Evolutionary conservation across 176 grass and related monocot genomes (phyloP).

Genomic region (Juncus inflexus): DNA sequence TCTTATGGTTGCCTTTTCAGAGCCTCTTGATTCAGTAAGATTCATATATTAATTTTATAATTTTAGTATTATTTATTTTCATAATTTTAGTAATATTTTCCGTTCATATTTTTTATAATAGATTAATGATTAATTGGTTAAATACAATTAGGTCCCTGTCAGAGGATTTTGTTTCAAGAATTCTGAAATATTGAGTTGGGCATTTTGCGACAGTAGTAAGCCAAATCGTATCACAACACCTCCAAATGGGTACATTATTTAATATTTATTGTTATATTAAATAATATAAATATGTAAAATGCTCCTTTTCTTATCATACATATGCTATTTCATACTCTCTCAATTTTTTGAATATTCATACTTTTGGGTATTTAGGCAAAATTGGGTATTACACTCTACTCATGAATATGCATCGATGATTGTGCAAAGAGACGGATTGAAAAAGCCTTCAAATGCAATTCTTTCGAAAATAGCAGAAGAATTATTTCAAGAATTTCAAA

Average conservation of each 20-base stretch:
- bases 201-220: slow-evolving; percentile 81
- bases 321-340: too few species aligned
- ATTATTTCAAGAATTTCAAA: slow-evolving; percentile 73
- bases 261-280: neutral
- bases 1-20: slow-evolving; percentile 90
- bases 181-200: slow-evolving; percentile 70
- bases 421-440: slow-evolving; percentile 47
- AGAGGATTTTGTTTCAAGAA: slow-evolving; percentile 92
- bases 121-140: slow-evolving; percentile 24
- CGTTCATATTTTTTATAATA: too few species aligned
- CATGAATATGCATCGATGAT: slow-evolving; percentile 65
- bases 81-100: too few species aligned
- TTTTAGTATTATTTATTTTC: neutral
- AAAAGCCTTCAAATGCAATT: slow-evolving; percentile 71
- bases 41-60: neutral
- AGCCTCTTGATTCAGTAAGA: slow-evolving; percentile 64
- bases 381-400: slow-evolving; percentile 84
- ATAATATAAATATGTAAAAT: too few species aligned
- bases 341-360: neutral
- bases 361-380: slow-evolving; percentile 50
- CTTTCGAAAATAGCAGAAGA: slow-evolving; percentile 75
- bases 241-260: slow-evolving; percentile 43
- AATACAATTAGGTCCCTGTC: slow-evolving; percentile 43
- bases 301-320: too few species aligned
- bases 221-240: slow-evolving; percentile 43